Conservation (phyloP, 768 basidiomycete genomes). For the Termitomyces heimii region DNA sequence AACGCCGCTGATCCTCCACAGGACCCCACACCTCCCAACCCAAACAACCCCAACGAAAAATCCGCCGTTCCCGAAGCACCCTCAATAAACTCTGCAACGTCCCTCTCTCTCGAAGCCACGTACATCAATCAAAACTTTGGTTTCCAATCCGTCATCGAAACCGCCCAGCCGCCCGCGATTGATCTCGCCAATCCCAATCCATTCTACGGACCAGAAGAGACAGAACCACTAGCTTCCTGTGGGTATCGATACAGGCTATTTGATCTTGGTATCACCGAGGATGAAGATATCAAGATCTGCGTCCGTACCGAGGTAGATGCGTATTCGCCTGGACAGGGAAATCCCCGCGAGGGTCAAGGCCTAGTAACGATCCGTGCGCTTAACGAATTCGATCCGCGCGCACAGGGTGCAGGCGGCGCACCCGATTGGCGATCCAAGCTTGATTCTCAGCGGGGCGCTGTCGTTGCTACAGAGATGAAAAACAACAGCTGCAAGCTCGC, state of each 20-base stretch:
- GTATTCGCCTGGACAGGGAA: constrained; percentile 57
- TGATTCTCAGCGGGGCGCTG: constrained; percentile 94
- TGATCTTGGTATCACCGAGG: constrained; percentile 85
- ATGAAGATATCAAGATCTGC: constrained; percentile 86
- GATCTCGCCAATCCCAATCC: constrained; percentile 89
- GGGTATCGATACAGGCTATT: constrained; percentile 96
- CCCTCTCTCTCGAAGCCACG: constrained; percentile 93
- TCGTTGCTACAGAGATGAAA: constrained; percentile 99
- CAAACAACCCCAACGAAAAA: constrained; percentile 72
- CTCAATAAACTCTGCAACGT: constrained; percentile 89
- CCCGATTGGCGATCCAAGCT: constrained; percentile 99
- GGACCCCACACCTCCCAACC: constrained; percentile 73
- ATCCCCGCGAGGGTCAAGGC: constrained; percentile 64
- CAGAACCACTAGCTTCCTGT: constrained; percentile 91
- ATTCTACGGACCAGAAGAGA: constrained; percentile 91
- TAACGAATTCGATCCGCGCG: constrained; percentile 93
- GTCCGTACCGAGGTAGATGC: constrained; percentile 97
- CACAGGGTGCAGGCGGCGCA: constrained; percentile 87
- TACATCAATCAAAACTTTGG: constrained; percentile 99
- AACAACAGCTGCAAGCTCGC: constrained; percentile 98
- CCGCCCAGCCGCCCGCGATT: constrained; percentile 50
- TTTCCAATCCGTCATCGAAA: constrained; percentile 89
- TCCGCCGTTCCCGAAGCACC: constrained; percentile 57
- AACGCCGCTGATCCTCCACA: constrained; percentile 93
- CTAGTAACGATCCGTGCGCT: constrained; percentile 90